Base-by-base conservation (phyloP, 2,329 filamentous ascomycete species). In the Paraconiothyrium sp. region DNA sequence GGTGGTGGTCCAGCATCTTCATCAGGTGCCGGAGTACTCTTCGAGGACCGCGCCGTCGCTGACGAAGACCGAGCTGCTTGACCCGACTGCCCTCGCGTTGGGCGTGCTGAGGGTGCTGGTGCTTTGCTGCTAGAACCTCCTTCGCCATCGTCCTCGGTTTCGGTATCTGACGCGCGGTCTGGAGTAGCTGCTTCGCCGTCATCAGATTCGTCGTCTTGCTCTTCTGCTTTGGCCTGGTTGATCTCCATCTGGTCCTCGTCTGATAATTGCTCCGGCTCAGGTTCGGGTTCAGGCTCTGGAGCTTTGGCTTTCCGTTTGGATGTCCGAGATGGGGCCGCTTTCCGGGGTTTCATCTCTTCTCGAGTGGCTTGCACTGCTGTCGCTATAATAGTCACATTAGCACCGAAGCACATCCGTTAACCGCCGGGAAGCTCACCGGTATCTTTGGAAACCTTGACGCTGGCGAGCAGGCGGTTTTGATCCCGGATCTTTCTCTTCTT, bases 401-500 rank as follows among this genome's bases (percentile, higher is more conserved):
- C 39, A 54, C 34, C 47, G 54, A 62, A 44, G 59, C 37, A 50
- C 49, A 16, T 24, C 44, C 43, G 51, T 37, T 16, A 5, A 39
- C 39, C 20, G 37, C 54, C 47, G 22, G 16, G n/a, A 54, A 27
- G 10, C 71, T 52, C 62, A 78, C 77, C 73, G 51, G 64, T 69
- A 11, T 65, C 47, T 50, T 72, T 69, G 54, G 78, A 75, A 11
- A 79, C 73, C 56, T 88, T 87, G 72, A 86, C 85, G 34, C 80
- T 78, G 16, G 82, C 81, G 27, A 93, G 78, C 22, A 91, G 78
- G 43, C 86, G 84, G 69, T 91, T 88, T 77, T 93, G 90, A 69
- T 93, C 86, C 47, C 91, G 81, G 54, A 94, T 93, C 78, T 92
- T 93, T 56, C 89, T 81, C 77, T 94, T 94, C 81, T 94, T 94